Conservation (phyloP, 1,284 basidiomycete species). For the Fistulina hepatica region DNA sequence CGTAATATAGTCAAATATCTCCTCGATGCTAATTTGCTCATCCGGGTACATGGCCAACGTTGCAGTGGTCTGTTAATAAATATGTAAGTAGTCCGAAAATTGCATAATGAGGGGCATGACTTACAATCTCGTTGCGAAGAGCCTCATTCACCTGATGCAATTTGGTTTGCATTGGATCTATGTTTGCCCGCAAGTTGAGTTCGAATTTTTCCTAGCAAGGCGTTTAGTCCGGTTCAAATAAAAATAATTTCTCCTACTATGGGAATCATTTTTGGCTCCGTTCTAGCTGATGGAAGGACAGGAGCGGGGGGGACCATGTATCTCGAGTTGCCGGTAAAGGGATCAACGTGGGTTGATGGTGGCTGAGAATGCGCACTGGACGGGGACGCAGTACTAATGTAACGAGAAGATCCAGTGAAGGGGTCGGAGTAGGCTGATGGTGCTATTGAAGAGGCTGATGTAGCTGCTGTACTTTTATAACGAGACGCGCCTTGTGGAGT, state of each 20-base stretch:
- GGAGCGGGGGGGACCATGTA: constrained; percentile 33
- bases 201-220: constrained; percentile 42
- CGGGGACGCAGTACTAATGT: constrained; percentile 27
- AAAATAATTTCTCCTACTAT: constrained; percentile 33
- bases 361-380: constrained; percentile 18
- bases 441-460: constrained; percentile 16
- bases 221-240: not conserved
- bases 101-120: constrained; percentile 5
- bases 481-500: constrained; percentile 26
- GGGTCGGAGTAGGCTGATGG: constrained; percentile 43
- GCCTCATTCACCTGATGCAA: constrained; percentile 72
- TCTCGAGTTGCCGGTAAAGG: constrained; percentile 64
- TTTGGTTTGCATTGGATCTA: constrained; percentile 80
- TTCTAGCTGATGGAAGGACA: constrained; percentile 18
- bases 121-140: constrained; percentile 56
- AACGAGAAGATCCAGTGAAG: constrained; percentile 62
- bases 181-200: constrained; percentile 80
- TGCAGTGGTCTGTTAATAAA: constrained; percentile 44
- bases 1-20: constrained; percentile 56
- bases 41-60: constrained; percentile 58
- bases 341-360: constrained; percentile 41
- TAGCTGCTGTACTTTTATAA: constrained; percentile 16
- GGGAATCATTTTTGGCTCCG: constrained; percentile 39
- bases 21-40: constrained; percentile 54
- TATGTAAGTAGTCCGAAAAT: constrained; percentile 4